A percentile compares a stretch with the other conserved stretches of the same genome.
phyloP scores from a whole-genome alignment of 2,329 filamentous ascomycete genomes.

The Diaporthe sp. region DNA sequence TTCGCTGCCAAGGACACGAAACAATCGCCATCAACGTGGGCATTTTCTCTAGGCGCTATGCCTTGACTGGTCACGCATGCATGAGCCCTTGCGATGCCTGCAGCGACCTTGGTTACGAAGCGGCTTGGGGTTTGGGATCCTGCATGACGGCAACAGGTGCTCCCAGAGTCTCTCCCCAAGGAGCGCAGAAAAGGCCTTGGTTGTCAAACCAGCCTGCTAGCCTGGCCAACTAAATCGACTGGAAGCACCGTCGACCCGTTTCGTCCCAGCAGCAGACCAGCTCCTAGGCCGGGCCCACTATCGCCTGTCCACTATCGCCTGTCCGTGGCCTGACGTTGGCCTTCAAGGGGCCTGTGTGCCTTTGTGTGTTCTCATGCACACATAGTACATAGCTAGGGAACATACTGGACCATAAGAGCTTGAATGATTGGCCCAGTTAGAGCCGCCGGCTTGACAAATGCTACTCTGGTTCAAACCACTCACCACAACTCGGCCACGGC shows the following conservation, averaged over 20 bases:
- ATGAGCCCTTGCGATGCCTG: conserved; percentile 31
- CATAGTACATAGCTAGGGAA: neutral
- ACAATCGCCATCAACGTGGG: conserved; percentile 20
- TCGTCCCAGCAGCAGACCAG: conserved; percentile 20
- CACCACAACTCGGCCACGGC: neutral
- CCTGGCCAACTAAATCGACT: neutral
- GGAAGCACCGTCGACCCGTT: conserved; percentile 10
- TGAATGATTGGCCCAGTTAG: neutral
- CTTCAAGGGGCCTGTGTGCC: neutral
- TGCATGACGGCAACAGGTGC: conserved; percentile 21
- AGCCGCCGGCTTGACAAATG: neutral
- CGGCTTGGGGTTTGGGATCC: conserved; percentile 22
- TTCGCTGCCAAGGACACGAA: conserved; percentile 19
- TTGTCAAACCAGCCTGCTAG: neutral
- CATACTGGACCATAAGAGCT: neutral
- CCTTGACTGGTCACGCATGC: conserved; percentile 23
- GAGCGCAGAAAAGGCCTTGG: neutral
- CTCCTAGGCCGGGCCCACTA: conserved; percentile 3
- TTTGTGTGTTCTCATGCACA: neutral
- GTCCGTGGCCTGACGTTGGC: conserved; percentile 5
- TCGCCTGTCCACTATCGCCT: neutral
- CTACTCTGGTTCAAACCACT: neutral
- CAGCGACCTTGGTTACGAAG: conserved; percentile 11
- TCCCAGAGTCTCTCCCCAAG: conserved; percentile 1
- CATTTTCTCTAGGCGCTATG: conserved; percentile 28